Evolutionary conservation across 495 filamentous ascomycete genomes (phyloP).

Genomic region (Aspergillus wentii): DNA sequence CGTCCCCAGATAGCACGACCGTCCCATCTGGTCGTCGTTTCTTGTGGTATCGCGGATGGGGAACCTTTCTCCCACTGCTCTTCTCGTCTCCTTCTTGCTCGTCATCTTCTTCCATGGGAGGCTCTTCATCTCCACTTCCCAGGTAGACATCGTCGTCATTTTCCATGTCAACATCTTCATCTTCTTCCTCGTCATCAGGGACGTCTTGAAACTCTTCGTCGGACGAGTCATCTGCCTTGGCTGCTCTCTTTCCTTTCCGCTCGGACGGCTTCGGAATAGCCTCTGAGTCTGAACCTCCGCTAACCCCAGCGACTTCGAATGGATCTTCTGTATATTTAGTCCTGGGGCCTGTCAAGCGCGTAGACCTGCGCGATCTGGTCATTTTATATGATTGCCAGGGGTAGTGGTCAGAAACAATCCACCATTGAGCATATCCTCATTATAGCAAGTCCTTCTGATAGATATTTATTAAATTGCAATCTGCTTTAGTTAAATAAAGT

Average conservation of each 20-base stretch:
- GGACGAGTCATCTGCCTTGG: conserved; percentile 17
- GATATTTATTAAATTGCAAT: no score
- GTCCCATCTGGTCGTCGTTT: conserved; percentile 16
- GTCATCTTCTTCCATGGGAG: no score
- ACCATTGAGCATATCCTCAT: no score
- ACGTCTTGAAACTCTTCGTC: conserved; percentile 19
- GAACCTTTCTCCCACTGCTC: conserved; percentile 10
- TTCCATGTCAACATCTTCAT: conserved; percentile 11
- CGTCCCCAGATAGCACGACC: conserved; percentile 11
- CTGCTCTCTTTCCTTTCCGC: conserved; percentile 14
- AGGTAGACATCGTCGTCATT: conserved; percentile 5
- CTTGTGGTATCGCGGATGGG: conserved; percentile 8
- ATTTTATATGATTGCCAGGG: conserved; percentile 10
- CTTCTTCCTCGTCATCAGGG: conserved; percentile 15
- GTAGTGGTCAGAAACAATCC: no score
- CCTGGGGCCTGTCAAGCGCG: conserved; percentile 24
- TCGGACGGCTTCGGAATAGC: conserved; percentile 1
- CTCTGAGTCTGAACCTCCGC: conserved; percentile 23
- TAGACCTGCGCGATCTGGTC: conserved; percentile 33
- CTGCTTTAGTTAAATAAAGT: no score
- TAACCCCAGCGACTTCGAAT: conserved; percentile 26
- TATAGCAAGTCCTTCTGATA: no score
- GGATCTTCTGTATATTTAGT: conserved; percentile 33
- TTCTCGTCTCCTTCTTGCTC: conserved; percentile 7
- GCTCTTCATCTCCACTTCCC: conserved; percentile 9